Base-by-base conservation (phyloP, 2,329 filamentous ascomycete species). In the Calonectria crousiana region DNA sequence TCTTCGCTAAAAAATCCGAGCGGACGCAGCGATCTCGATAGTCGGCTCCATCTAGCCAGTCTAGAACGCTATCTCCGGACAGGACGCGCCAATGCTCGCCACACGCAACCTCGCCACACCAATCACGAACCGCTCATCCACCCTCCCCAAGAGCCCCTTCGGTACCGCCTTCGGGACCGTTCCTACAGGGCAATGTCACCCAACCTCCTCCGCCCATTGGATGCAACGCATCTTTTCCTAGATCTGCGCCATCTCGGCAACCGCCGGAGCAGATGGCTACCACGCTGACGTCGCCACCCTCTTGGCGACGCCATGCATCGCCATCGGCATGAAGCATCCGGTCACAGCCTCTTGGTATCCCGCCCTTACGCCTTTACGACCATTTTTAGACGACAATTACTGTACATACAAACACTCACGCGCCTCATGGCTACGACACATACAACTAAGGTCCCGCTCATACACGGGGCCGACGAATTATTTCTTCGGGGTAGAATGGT, bases 361-460 rank as follows among this genome's bases (percentile, higher is more conserved):
- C 28, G 65, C 52, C 51, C 16, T 49, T 26, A 52, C 26, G 36
- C 51, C 49, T 34, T 60, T 47, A 71, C 72, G 28, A 67, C 44
- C n/a, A 49, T 32, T 41, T 30, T 60, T 70, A 47, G 44, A 71
- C 52, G 52, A 66, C 56, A 76, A 16, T 66, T 53, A 67, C 67
- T 66, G 51, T 74, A 77, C 44, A 64, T 38, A 72, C 70, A 44
- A 6, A 65, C 26, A 41, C 36, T 14, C 38, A 49, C 60, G 30
- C 38, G 41, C 71, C 58, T 70, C 44, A 65, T 51, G 67, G 60
- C 44, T 62, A 67, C 74, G 75, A 75, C 78, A 73, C 67, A 77
- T 77, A 80, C 78, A 78, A 77, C 79, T 75, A 76, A 75, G 76
- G 77, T 75, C 76, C 75, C 58, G 74, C 74, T 11, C 26, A 64